Base-by-base conservation (phyloP, 192 early-diverging fungal species). In the Diversispora eburnea region DNA sequence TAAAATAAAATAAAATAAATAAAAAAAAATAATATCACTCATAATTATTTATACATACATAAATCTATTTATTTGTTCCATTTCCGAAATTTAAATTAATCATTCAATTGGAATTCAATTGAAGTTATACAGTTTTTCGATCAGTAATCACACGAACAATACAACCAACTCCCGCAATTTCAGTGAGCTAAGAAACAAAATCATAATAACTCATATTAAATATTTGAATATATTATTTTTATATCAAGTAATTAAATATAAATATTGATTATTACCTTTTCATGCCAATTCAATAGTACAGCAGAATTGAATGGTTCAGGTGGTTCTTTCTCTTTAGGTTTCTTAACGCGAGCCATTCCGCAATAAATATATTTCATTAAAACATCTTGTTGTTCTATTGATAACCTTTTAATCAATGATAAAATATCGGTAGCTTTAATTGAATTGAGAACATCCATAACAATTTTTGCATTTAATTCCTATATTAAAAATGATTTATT, bases 101-200 rank as follows among this genome's bases (percentile, higher is more conserved):
- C 8, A 19, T 61, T 61, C 59, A 5, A 76, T 60, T 43, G 67
- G 47, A 58, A 66, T 17, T 55, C 43, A 43, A 46, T 33, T 33
- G 58, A 55, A 51, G 22, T 77, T 75, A 89, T 19, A 95, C 84
- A 55, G 88, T 88, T 77, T 86, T 86, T 80, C 92, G 85, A 79
- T 96, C 95, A 5, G 94, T 91, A 81, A 97, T 87, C n/a, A 94
- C 93, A 51, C 96, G 90, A 48, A 97, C 91, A 75, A 98, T 94
- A 41, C 87, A 87, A 17, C 95, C 95, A 51, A 93, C 83, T 22
- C 96, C 96, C 56, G 89, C 91, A 60, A 89, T 87, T 80, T 97
- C 94, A 25, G 89, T 88, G n/a, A 89, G 81, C 91, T 93, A 78
- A 51, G 47, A 56, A 39, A 25, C 73, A 52, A 72, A 25, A 49